A percentile compares a stretch with the other conserved stretches of the same genome.
These are phyloP conservation scores for Leccinum huronense DNA, from an alignment of 1,284 basidiomycete species.

Conservation along the genomic window DNA sequence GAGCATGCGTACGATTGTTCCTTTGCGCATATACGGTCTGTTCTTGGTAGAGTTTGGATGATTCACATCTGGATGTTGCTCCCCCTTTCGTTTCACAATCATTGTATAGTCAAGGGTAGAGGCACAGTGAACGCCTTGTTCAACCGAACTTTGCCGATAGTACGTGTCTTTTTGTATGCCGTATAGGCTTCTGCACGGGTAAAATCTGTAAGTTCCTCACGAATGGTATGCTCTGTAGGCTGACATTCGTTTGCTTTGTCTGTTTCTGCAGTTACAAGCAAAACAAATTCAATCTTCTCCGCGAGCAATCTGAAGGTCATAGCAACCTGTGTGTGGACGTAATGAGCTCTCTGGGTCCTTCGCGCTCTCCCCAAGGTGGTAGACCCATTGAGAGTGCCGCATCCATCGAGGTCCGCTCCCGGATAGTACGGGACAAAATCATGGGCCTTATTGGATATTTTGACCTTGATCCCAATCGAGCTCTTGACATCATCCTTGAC, in stretches of 20 bases:
- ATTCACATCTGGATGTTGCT: too few species aligned
- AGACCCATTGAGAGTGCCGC: conserved; percentile 58
- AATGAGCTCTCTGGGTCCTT: conserved; percentile 72
- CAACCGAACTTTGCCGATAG: too few species aligned
- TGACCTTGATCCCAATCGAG: conserved; percentile 92
- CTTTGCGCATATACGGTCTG: not conserved
- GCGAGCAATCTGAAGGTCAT: conserved; percentile 97
- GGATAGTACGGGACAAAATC: conserved; percentile 81
- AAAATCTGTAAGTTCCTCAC: conserved; percentile 59
- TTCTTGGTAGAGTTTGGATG: not conserved
- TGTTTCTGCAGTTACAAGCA: conserved; percentile 80
- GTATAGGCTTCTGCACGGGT: not conserved
- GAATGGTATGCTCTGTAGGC: conserved; percentile 1
- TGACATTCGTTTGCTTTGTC: conserved; percentile 10
- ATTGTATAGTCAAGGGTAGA: too few species aligned
- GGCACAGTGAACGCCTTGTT: too few species aligned
- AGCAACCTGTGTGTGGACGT: conserved; percentile 88
- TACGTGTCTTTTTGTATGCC: too few species aligned
- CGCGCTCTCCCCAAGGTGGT: conserved; percentile 62
- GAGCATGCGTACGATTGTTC: too few species aligned
- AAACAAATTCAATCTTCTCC: conserved; percentile 96
- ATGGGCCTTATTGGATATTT: conserved; percentile 93
- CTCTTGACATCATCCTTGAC: conserved; percentile 92
- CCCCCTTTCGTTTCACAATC: too few species aligned
- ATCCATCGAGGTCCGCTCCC: conserved; percentile 62